Evolutionary conservation across 345 rosid species (phyloP).

Genomic region (Brassica nigra): DNA sequence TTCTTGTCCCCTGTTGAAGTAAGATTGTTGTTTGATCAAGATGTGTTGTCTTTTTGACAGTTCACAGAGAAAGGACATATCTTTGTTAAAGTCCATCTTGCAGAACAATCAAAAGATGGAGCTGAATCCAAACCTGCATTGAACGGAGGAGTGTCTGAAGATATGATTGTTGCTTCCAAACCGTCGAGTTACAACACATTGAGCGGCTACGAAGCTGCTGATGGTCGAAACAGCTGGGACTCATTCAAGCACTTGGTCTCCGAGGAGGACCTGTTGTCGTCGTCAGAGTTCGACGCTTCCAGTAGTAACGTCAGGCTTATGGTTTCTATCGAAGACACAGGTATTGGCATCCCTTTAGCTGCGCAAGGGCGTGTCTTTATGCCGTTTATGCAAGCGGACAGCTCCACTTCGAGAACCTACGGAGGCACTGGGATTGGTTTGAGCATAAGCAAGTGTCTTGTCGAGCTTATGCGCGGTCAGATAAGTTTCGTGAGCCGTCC

Average conservation of each 20-base stretch:
- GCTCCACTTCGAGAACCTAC: conserved; percentile 85
- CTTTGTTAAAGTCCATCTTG: conserved; percentile 85
- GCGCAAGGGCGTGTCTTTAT: conserved; percentile 90
- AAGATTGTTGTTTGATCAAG: conserved; percentile 19
- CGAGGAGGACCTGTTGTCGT: conserved; percentile 46
- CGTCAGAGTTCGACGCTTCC: conserved; percentile 40
- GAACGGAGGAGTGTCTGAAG: conserved; percentile 61
- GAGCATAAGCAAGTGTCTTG: conserved; percentile 93
- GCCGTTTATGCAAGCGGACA: conserved; percentile 99
- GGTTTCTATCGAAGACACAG: conserved; percentile 93
- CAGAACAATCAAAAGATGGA: conserved; percentile 53
- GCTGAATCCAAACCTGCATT: conserved; percentile 43
- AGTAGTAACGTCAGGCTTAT: conserved; percentile 59
- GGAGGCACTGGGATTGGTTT: conserved; percentile 99
- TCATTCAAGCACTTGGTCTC: conserved; percentile 64
- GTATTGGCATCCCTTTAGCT: conserved; percentile 80
- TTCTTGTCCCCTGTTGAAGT: background rate
- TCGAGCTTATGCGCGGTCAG: conserved; percentile 91
- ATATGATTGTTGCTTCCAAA: conserved; percentile 35
- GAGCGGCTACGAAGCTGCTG: conserved; percentile 93
- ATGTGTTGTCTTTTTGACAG: conserved; percentile 45
- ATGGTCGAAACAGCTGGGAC: conserved; percentile 85
- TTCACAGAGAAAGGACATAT: conserved; percentile 95
- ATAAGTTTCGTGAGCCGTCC: conserved; percentile 82
- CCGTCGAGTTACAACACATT: conserved; percentile 60